These are phyloP conservation scores for Saccharomyces uvarum DNA, from an alignment of 1,139 yeast genomes.

Conservation along the genomic window DNA sequence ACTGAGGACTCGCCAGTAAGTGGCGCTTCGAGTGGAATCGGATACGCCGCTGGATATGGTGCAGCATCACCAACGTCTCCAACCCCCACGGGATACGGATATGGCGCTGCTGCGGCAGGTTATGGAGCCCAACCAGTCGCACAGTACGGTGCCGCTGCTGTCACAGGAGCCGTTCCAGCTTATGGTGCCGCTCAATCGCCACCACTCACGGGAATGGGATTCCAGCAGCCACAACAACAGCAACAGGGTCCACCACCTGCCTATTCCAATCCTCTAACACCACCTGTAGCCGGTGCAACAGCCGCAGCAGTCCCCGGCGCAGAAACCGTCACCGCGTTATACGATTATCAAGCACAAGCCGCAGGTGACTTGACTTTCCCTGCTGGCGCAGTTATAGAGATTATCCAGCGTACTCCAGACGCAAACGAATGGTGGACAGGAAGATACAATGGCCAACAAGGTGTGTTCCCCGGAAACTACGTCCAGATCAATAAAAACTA, in stretches of 20 bases:
- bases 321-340: conserved; percentile 65
- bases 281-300: conserved; percentile 20
- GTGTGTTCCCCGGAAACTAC: conserved; percentile 93
- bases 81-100: conserved; percentile 23
- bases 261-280: conserved; percentile 14
- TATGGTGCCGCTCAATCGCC: not conserved
- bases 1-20: conserved; percentile 11
- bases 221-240: conserved; percentile 14
- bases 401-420: conserved; percentile 74
- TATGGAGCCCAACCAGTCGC: conserved; percentile 17
- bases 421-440: conserved; percentile 99
- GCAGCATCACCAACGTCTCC: conserved; percentile 18
- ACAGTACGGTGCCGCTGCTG: conserved; percentile 6
- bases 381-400: conserved; percentile 81
- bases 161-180: conserved; percentile 2
- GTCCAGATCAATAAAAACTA: conserved; percentile 51
- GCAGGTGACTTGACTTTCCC: conserved; percentile 81
- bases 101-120: conserved; percentile 20
- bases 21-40: conserved; percentile 30
- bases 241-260: conserved; percentile 9
- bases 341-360: conserved; percentile 77
- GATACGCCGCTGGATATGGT: conserved; percentile 19
- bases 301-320: conserved; percentile 36
- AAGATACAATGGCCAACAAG: conserved; percentile 72
- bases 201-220: conserved; percentile 11